phyloP scores from a whole-genome alignment of 2,329 filamentous ascomycete genomes.

The Leptographium lundbergii region DNA sequence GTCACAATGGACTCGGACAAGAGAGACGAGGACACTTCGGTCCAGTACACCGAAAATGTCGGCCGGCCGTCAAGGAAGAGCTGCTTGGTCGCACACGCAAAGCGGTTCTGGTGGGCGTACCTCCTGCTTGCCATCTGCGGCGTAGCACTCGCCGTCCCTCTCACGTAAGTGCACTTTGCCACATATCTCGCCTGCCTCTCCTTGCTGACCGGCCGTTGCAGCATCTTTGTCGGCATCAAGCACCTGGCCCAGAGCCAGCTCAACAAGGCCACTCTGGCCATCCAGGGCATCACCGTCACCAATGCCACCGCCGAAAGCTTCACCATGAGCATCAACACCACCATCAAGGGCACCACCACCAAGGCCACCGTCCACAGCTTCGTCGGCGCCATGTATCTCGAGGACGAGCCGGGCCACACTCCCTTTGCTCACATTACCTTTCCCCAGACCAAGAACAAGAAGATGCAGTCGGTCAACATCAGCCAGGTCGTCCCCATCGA shows the following conservation, averaged over 20 bases:
- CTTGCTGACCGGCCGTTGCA: conserved; percentile 26
- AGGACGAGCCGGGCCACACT: conserved; percentile 30
- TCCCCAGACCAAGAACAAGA: conserved; percentile 35
- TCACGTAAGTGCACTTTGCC: conserved; percentile 38
- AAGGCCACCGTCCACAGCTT: conserved; percentile 39
- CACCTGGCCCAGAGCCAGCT: conserved; percentile 44
- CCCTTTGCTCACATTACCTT: conserved; percentile 40
- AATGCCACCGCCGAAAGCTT: conserved; percentile 31
- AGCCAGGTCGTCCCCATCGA: conserved; percentile 33
- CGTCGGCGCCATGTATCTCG: conserved; percentile 40
- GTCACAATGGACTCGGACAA: neutral
- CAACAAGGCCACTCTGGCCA: conserved; percentile 36
- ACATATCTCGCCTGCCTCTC: too few species aligned
- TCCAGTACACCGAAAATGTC: conserved; percentile 3
- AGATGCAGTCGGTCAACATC: conserved; percentile 38
- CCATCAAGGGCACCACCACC: conserved; percentile 38
- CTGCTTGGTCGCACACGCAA: conserved; percentile 25
- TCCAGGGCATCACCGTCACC: conserved; percentile 38
- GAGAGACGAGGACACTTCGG: neutral
- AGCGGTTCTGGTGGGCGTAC: conserved; percentile 49
- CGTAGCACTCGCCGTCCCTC: conserved; percentile 40
- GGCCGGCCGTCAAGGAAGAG: neutral
- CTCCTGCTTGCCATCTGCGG: conserved; percentile 36
- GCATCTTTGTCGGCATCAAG: conserved; percentile 43
- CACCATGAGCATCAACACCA: conserved; percentile 42